phyloP scores from a whole-genome alignment of 305 asterid species.

The Fraxinus platypoda region DNA sequence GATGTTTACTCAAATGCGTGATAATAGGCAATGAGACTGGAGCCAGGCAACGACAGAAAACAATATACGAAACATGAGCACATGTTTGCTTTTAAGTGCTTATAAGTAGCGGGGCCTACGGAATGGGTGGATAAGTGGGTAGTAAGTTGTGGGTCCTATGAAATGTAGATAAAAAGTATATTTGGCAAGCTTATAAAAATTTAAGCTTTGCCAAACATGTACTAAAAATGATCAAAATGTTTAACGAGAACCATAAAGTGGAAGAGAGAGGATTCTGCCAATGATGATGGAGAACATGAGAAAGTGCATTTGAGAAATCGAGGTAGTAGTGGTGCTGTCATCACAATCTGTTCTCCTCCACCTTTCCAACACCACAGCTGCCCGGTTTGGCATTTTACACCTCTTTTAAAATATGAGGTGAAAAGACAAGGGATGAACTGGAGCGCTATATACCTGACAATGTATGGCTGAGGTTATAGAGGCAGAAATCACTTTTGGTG shows the following conservation, averaged over 20 bases:
- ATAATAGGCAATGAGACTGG: background rate
- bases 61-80: background rate
- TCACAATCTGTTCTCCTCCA: background rate
- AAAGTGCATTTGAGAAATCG: background rate
- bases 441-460: background rate
- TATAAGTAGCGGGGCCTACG: background rate
- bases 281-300: background rate
- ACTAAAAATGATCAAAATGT: background rate
- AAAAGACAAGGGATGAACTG: background rate
- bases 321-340: background rate
- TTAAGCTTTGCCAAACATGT: background rate
- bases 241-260: background rate
- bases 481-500: background rate
- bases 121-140: background rate
- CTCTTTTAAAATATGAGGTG: background rate
- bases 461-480: background rate
- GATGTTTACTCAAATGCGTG: background rate
- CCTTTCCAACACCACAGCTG: background rate
- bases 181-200: background rate
- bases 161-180: background rate
- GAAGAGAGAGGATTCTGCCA: constrained; percentile 4
- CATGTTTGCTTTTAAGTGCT: background rate
- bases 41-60: background rate
- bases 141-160: background rate
- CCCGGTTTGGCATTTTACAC: background rate